Evolutionary conservation across 768 basidiomycete genomes (phyloP), one percentile per base, ranked within the genome.

Genomic region (Trichaptum fuscoviolaceum): DNA sequence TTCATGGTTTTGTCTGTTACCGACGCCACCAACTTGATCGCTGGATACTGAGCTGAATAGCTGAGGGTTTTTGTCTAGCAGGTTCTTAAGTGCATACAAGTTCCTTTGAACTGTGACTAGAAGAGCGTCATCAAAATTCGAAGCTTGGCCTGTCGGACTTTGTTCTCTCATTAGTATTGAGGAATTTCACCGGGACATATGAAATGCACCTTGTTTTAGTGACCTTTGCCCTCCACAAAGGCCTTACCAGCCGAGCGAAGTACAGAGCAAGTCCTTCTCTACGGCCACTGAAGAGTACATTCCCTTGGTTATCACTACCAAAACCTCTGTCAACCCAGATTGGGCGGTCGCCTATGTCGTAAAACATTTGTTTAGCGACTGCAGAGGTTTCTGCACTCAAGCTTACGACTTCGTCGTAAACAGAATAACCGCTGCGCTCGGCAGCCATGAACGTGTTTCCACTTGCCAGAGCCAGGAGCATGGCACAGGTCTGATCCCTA

Each of bases 261-360:
- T 95, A 95, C 30, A 96, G 76, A 0, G 90, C 90, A 62, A 99
- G 82, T 1, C 93, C 96, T 78, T 97, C 93, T 67, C 95, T 84
- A 65, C 95, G 84, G 34, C 95, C 92, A 69, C 93, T 95, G 76
- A 91, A 97, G 65, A 87, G 85, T 2, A 90, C 86, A 60, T 84
- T 89, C 18, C 91, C 90, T 63, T 87, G 85, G 71, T 81, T 85
- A 69, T 91, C 89, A 57, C 85, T 89, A n/a, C 90, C 90, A 71
- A 91, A 92, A 27, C 85, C 81, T 64, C 91, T 78, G 73, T 92
- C 91, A 1, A 89, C 84, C 91, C 91, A 93, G 67, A 88, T 89
- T 8, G 91, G 91, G 42, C 91, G 83, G 68, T 93, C 91, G 9
- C 91, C 91, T 70, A 92, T 89, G 74, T 93, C 92, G 73, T 93